Conservation (phyloP, 441 rosid species). For the Erodium chrysanthum region DNA sequence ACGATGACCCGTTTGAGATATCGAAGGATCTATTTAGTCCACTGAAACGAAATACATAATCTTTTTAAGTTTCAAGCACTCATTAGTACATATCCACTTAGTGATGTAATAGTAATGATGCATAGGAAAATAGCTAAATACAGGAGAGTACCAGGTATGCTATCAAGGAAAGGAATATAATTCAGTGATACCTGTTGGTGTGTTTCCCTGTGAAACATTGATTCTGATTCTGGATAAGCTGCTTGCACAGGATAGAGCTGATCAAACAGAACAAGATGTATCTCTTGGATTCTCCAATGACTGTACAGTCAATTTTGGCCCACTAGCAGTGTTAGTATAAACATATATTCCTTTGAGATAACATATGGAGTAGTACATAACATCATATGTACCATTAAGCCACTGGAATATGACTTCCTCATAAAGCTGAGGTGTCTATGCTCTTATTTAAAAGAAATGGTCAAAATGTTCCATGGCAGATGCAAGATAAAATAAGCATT, state of each 20-base stretch:
- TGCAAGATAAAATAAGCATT: background rate
- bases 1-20: background rate
- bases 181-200: background rate
- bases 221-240: background rate
- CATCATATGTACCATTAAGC: background rate
- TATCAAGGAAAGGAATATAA: background rate
- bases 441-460: background rate
- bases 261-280: too few relatives aligned
- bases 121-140: background rate
- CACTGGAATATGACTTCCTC: background rate
- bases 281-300: too few relatives aligned
- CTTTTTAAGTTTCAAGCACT: background rate
- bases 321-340: background rate
- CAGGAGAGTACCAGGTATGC: background rate
- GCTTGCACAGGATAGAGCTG: too few relatives aligned
- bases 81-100: background rate
- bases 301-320: background rate
- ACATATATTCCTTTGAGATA: constrained; percentile 6
- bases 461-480: background rate
- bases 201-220: background rate
- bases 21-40: background rate
- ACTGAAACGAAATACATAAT: background rate
- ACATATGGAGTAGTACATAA: background rate
- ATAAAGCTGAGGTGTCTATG: background rate
- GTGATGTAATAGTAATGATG: background rate